Base-by-base conservation (phyloP, 2,329 filamentous ascomycete genomes). In the Epicoccum nigrum region DNA sequence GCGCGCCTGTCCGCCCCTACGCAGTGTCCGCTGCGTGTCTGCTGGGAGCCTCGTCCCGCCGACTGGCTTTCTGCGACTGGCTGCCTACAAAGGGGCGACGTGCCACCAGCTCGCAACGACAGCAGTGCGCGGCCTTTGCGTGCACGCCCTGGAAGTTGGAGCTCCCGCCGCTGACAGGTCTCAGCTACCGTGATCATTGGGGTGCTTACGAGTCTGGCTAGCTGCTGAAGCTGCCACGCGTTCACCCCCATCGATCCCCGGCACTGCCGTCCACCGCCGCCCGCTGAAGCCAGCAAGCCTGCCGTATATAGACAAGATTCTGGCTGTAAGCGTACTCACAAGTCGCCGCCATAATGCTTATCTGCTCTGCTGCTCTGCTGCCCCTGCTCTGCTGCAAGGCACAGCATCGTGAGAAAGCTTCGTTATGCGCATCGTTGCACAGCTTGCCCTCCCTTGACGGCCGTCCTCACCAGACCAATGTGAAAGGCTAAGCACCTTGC, bases 151-250 rank as follows among this genome's bases (percentile, higher is more conserved):
- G 13, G 23, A 25, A 25, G 23, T 9, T 25, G 23, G 23, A 25
- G 23, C 9, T 7, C 23, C 23, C 23, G 21, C 38, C 19, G 32
- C 40, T 44, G 47, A 39, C 28, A 13, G 20, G 12, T 38, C 40
- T 34, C 47, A 40, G 23, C 41, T 34, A 30, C 23, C 9, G 6
- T 25, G 23, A 9, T 25, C 23, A 44, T 31, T 30, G 28, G 35
- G 21, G 27, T 39, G 20, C 43, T 33, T 6, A 32, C 47, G 9
- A 39, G 17, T 41, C 37, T 7, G 42, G 48, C 41, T 51, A 51
- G 48, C 30, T 30, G 19, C 48, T 45, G 19, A 9, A 35, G 35
- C 44, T 43, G 49, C 43, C 49, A 52, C 49, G 49, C 49, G 49
- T 52, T 51, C 47, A 28, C 30, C 17, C 41, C 30, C 16, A 48